phyloP scores from a whole-genome alignment of 176 grass and related monocot genomes.

The Avena atlantica region DNA sequence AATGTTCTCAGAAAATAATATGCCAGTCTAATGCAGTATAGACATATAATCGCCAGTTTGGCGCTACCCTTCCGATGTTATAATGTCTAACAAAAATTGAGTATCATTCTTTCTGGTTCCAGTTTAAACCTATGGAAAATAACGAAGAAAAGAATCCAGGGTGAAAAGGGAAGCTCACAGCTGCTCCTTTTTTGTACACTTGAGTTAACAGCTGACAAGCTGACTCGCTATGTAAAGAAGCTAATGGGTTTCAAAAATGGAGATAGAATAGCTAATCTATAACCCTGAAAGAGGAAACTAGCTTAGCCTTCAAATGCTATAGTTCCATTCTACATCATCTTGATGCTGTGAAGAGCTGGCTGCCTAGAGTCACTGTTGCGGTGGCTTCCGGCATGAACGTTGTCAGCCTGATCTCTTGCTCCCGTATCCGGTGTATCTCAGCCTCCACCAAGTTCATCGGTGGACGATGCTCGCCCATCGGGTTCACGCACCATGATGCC shows the following conservation, averaged over 20 bases:
- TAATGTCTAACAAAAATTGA: conserved; percentile 28
- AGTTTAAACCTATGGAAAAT: conserved; percentile 11
- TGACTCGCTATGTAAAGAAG: conserved; percentile 38
- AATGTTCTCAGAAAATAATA: background rate
- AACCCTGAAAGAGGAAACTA: conserved; percentile 37
- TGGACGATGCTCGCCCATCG: conserved; percentile 56
- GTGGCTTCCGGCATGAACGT: conserved; percentile 63
- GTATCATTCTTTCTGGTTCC: conserved; percentile 27
- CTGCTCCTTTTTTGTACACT: conserved; percentile 76
- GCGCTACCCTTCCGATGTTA: background rate
- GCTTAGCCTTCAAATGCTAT: conserved; percentile 34
- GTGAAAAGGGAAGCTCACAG: conserved; percentile 39
- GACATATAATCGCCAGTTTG: conserved; percentile 24
- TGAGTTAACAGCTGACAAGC: conserved; percentile 54
- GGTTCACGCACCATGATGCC: conserved; percentile 77
- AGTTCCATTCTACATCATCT: conserved; percentile 48
- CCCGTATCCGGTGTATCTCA: conserved; percentile 76
- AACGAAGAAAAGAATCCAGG: conserved; percentile 32
- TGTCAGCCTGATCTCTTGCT: conserved; percentile 82
- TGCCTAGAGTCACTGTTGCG: conserved; percentile 89
- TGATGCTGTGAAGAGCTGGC: conserved; percentile 85
- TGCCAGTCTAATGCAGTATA: background rate
- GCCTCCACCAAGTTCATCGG: conserved; percentile 78
- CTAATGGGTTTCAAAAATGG: background rate
- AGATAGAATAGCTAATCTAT: conserved; percentile 47